These are phyloP conservation scores for Skeletonema costatum DNA, from an alignment of 108 stramenopile genomes.

Conservation along the genomic window DNA sequence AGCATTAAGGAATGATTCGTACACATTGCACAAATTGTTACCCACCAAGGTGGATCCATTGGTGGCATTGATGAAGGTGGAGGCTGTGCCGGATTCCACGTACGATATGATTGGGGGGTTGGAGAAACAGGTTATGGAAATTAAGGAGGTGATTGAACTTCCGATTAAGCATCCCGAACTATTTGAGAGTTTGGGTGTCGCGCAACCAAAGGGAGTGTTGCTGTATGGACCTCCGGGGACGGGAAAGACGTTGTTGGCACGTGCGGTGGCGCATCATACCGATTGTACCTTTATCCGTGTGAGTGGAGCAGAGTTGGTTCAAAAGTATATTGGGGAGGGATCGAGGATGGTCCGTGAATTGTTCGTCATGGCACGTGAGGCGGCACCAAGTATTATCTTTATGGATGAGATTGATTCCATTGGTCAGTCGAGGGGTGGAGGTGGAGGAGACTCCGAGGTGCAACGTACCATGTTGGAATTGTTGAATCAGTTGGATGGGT, in stretches of 20 bases:
- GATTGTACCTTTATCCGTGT: conserved; percentile 99
- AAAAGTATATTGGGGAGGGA: conserved; percentile 99
- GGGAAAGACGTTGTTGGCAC: conserved; percentile 99
- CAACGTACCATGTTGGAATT: conserved; percentile 99
- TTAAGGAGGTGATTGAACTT: conserved; percentile 99
- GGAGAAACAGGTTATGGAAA: conserved; percentile 99
- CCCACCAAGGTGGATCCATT: conserved; percentile 99
- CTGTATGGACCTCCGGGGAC: conserved; percentile 99
- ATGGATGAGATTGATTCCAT: conserved; percentile 99
- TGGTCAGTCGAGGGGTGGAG: conserved; percentile 85
- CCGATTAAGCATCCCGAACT: conserved; percentile 99
- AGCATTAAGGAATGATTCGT: conserved; percentile 98
- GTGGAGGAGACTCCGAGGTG: conserved; percentile 95
- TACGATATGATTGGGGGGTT: conserved; percentile 99
- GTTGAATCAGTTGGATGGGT: conserved; percentile 98
- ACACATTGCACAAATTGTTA: conserved; percentile 97
- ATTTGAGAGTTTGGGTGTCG: conserved; percentile 97
- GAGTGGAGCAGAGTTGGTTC: conserved; percentile 97
- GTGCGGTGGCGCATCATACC: conserved; percentile 99
- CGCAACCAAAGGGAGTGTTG: conserved; percentile 98
- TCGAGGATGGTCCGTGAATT: conserved; percentile 99
- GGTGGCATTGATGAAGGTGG: conserved; percentile 99
- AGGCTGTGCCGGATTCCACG: conserved; percentile 99
- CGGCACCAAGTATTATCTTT: conserved; percentile 98
- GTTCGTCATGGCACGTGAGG: conserved; percentile 99